Evolutionary conservation across 495 filamentous ascomycete species (phyloP).

Genomic region (Podospora bellae-mahoneyi): DNA sequence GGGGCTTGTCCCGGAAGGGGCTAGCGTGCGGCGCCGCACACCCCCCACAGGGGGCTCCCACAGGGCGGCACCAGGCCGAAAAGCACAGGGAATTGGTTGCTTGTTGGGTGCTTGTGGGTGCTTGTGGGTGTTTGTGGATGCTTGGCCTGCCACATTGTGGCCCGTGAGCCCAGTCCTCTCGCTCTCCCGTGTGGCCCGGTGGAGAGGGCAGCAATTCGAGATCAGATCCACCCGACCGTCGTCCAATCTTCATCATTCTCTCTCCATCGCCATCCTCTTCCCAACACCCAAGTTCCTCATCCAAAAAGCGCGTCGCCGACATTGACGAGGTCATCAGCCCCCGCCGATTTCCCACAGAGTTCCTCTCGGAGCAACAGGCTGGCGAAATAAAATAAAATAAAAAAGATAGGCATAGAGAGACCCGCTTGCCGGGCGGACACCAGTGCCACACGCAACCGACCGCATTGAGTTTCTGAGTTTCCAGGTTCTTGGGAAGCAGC

Average conservation of each 20-base stretch:
- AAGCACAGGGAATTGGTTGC: background rate
- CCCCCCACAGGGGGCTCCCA: background rate
- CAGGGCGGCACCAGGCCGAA: too few species aligned
- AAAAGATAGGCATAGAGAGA: background rate
- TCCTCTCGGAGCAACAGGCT: background rate
- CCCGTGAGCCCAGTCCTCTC: background rate
- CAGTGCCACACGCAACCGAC: too few species aligned
- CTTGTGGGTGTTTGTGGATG: background rate
- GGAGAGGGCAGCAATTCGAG: conserved; percentile 29
- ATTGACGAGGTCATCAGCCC: background rate
- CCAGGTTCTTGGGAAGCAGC: background rate
- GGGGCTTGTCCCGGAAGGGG: background rate
- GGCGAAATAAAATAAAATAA: background rate
- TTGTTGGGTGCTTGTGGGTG: background rate
- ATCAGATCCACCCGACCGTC: conserved; percentile 19
- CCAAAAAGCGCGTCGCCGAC: conserved; percentile 13
- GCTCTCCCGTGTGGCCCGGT: conserved; percentile 2
- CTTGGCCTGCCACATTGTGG: background rate
- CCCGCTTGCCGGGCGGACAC: too few species aligned
- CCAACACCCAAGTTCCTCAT: conserved; percentile 10
- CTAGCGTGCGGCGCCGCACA: conserved; percentile 15
- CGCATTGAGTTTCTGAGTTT: background rate
- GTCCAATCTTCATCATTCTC: conserved; percentile 33
- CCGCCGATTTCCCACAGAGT: background rate
- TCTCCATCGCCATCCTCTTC: conserved; percentile 24